Evolutionary conservation across 805 yeast genomes (phyloP), one percentile per base, ranked within the genome.

Genomic region (Schwanniomyces pseudopolymorphus): DNA sequence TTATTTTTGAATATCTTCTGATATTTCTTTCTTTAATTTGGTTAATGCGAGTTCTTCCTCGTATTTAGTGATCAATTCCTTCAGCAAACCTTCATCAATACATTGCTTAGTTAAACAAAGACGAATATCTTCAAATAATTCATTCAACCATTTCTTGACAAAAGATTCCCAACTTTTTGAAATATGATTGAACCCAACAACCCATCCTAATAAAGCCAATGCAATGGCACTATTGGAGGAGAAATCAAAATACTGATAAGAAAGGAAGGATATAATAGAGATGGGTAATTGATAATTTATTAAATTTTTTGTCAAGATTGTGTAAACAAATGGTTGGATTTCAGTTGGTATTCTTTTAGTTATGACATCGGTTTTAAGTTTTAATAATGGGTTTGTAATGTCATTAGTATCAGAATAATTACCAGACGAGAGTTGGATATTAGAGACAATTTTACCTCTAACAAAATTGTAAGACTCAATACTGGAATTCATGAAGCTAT

Each of bases 101-200:
- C 75, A 69, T 21, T 67, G 61, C 41, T 57, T 57, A 16, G 67
- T 65, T 17, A 72, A 40, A 50, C 65, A 60, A 3, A 69, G 14
- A 31, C 77, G 56, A 6, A 66, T 60, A n/a, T 69, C 64, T 45
- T 72, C 77, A 47, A 56, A 67, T 13, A 72, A 49, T 1, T 48
- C 40, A 10, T 49, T 40, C 17, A 59, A 43, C 77, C 77, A 72
- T 2, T 44, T 13, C 1, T 46, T 47, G 5, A 62, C 57, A 44
- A 68, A 64, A 0, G 39, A 38, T 24, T 60, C 64, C 78, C 78
- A 72, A 4, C 42, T 49, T 28, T 63, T 65, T 5, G 74, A 62
- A 3, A 72, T 75, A 33, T 67, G 61, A 45, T 72, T 72, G 54
- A 72, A 70, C 10, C 78, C 78, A 42, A 68, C 48, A 6, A 64